A percentile compares a stretch with the other conserved stretches of the same genome.
phyloP scores from a whole-genome alignment of 768 basidiomycete genomes.

The Trametes punicea region DNA sequence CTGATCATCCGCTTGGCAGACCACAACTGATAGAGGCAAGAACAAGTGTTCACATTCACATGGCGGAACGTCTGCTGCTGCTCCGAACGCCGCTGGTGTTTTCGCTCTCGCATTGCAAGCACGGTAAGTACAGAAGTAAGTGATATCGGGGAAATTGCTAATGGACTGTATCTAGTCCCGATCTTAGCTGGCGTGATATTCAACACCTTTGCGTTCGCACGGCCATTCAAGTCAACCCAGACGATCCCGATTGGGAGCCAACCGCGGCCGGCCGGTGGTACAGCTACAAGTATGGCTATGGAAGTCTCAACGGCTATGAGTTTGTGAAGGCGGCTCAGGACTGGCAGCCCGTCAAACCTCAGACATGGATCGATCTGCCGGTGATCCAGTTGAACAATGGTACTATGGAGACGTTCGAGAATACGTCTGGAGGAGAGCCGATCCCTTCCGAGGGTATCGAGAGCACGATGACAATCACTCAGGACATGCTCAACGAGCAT shows the following conservation, averaged over 20 bases:
- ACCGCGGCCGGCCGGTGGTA: conserved; percentile 66
- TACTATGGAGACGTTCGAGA: conserved; percentile 48
- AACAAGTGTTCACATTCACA: conserved; percentile 77
- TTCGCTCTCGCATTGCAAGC: conserved; percentile 87
- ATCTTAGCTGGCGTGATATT: conserved; percentile 94
- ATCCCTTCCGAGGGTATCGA: conserved; percentile 65
- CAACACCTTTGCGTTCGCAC: conserved; percentile 85
- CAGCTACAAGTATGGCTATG: conserved; percentile 96
- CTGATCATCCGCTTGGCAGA: conserved; percentile 43
- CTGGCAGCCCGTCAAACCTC: conserved; percentile 91
- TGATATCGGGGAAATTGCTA: conserved; percentile 10
- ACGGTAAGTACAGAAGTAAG: conserved; percentile 45
- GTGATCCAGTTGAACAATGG: conserved; percentile 65
- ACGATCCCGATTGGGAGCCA: conserved; percentile 92
- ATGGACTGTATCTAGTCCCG: conserved; percentile 53
- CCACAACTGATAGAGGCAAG: conserved; percentile 91
- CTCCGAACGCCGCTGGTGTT: conserved; percentile 93
- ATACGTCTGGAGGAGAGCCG: conserved; percentile 59
- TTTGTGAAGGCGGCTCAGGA: conserved; percentile 77
- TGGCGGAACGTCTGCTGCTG: conserved; percentile 97
- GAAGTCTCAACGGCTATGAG: conserved; percentile 76
- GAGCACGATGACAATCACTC: conserved; percentile 62
- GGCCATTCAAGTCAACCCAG: conserved; percentile 73
- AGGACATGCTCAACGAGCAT: conserved; percentile 59
- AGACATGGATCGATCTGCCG: conserved; percentile 82